Evolutionary conservation across 768 basidiomycete genomes (phyloP).

Genomic region (Termitomyces sp.): DNA sequence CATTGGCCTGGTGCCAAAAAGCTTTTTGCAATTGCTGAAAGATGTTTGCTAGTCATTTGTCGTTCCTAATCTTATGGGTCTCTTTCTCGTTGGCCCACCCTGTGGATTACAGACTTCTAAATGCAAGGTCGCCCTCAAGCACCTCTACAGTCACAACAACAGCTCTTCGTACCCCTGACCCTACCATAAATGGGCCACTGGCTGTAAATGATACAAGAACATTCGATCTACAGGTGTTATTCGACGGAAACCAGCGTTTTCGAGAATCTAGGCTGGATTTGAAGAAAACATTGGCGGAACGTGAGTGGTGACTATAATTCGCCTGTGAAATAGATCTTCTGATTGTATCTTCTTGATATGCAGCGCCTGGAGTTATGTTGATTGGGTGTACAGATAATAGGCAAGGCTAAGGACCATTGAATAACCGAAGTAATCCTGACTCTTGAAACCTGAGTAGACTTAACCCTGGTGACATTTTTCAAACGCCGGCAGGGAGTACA

Average conservation of each 20-base stretch:
- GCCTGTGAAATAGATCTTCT: background rate
- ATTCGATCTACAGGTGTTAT: slow-evolving; percentile 8
- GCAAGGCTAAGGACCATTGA: slow-evolving; percentile 14
- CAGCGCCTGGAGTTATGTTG: slow-evolving; percentile 36
- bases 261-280: slow-evolving; percentile 3
- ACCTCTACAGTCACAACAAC: background rate
- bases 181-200: background rate
- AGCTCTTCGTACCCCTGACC: background rate
- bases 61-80: slow-evolving; percentile 13
- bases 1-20: slow-evolving; percentile 29
- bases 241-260: slow-evolving; percentile 14
- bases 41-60: slow-evolving; percentile 10
- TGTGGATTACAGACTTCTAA: slow-evolving; percentile 7
- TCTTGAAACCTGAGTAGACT: slow-evolving; percentile 1
- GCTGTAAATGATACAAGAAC: background rate
- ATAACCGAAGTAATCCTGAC: background rate
- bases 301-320: slow-evolving; percentile 6
- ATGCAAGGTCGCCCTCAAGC: background rate
- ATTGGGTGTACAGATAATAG: slow-evolving; percentile 35
- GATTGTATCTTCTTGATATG: background rate
- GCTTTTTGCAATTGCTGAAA: slow-evolving; percentile 3
- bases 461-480: slow-evolving; percentile 25
- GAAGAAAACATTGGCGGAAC: slow-evolving; percentile 1
- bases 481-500: slow-evolving; percentile 29
- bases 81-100: slow-evolving; percentile 10